A percentile compares a stretch with the other conserved stretches of the same genome.
Conservation (phyloP, 352 stramenopile species). For the Phytopythium oedochilum region DNA sequence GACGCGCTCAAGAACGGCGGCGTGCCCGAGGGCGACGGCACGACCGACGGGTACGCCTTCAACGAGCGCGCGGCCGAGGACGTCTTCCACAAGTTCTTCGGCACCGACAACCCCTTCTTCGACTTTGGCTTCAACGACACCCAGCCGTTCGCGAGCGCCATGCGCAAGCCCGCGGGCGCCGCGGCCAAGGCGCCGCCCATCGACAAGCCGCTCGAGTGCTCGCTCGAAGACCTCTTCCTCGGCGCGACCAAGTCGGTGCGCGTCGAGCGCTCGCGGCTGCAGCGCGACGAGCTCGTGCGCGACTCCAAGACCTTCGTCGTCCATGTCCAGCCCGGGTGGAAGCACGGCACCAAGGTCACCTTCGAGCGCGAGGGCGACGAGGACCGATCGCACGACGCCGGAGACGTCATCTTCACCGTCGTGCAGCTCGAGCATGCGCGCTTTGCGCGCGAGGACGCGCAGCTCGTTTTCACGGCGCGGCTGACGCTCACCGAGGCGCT, state of each 20-base stretch:
- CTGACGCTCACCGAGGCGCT: conserved; percentile 95
- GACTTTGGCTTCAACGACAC: conserved; percentile 89
- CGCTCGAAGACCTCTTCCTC: conserved; percentile 91
- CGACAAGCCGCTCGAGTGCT: conserved; percentile 61
- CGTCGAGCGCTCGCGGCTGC: conserved; percentile 76
- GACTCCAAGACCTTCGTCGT: conserved; percentile 86
- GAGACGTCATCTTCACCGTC: conserved; percentile 94
- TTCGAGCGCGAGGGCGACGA: conserved; percentile 93
- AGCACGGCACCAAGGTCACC: conserved; percentile 93
- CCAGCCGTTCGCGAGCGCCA: conserved; percentile 72
- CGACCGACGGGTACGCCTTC: conserved; percentile 85
- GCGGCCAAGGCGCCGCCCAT: conserved; percentile 77
- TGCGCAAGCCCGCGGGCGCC: conserved; percentile 50
- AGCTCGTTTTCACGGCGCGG: conserved; percentile 92
- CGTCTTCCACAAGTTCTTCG: conserved; percentile 92
- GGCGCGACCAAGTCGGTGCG: conserved; percentile 85
- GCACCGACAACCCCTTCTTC: conserved; percentile 88
- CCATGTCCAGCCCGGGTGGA: conserved; percentile 93
- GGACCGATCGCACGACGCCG: conserved; percentile 88
- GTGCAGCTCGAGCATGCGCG: conserved; percentile 71
- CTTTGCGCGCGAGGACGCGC: conserved; percentile 90
- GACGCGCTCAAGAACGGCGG: conserved; percentile 89
- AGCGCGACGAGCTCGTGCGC: conserved; percentile 70
- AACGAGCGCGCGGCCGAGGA: conserved; percentile 88
- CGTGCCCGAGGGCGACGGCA: conserved; percentile 71